Conservation (phyloP, 2,329 filamentous ascomycete genomes). For the Venturia oleaginea region DNA sequence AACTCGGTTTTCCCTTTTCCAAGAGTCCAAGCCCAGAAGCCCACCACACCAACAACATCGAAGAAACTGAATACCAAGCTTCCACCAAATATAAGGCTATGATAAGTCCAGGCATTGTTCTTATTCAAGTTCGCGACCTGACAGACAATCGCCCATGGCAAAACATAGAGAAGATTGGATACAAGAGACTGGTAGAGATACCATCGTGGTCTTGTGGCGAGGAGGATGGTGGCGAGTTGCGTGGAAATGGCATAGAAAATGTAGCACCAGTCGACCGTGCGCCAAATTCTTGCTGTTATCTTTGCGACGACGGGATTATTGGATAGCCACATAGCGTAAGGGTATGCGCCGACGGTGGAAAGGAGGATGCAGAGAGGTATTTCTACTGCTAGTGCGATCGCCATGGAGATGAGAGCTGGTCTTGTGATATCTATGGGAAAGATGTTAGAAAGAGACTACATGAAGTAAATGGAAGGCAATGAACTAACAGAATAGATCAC, state of each 20-base stretch:
- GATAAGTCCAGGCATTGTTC: slow-evolving; percentile 56
- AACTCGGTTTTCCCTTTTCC: slow-evolving; percentile 17
- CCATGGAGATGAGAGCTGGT: slow-evolving; percentile 46
- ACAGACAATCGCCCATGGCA: slow-evolving; percentile 62
- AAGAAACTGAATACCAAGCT: slow-evolving; percentile 60
- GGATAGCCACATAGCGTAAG: slow-evolving; percentile 56
- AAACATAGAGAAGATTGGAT: slow-evolving; percentile 58
- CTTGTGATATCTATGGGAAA: slow-evolving; percentile 32
- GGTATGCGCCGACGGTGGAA: slow-evolving; percentile 47
- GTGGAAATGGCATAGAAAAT: slow-evolving; percentile 59
- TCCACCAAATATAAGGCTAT: slow-evolving; percentile 58
- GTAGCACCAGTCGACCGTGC: slow-evolving; percentile 56
- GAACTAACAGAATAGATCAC: background rate
- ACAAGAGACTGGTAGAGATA: slow-evolving; percentile 58
- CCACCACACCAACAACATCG: slow-evolving; percentile 42
- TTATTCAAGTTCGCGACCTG: slow-evolving; percentile 28
- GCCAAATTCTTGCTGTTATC: slow-evolving; percentile 59
- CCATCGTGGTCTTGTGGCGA: slow-evolving; percentile 56
- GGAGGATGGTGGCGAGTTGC: slow-evolving; percentile 54
- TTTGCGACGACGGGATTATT: slow-evolving; percentile 46
- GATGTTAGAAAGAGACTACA: background rate
- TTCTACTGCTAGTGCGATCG: slow-evolving; percentile 49
- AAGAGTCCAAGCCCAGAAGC: slow-evolving; percentile 44
- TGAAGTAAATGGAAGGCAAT: background rate
- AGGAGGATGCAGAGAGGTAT: slow-evolving; percentile 55